Evolutionary conservation across 306 rosid genomes (phyloP), one percentile per base, ranked within the genome.

Genomic region (Delonix regia): DNA sequence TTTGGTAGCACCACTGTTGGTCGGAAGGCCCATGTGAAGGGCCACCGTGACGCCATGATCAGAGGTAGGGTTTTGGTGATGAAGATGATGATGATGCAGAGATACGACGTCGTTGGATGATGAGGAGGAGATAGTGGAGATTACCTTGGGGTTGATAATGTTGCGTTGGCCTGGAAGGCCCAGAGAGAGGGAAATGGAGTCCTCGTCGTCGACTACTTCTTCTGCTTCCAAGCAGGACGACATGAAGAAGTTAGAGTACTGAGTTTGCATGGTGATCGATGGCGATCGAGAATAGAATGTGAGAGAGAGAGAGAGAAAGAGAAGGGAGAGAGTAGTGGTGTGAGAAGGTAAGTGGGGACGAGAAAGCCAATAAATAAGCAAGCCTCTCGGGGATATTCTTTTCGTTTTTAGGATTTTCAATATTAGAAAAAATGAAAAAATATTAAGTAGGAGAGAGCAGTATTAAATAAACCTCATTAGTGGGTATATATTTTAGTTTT

Each of bases 111-210:
- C 45, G 7, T 34, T 34, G 25, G 64, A 22, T 12, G 18, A 25
- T 11, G 64, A 12, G 5, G 64, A 12, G 5, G 36, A 24, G 1
- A 16, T 10, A 1, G 66, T 28, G 41, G 52, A 79, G 82, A 53
- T 62, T 10, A 28, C 1, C 4, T 60, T 34, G 69, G 69, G 38
- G n/a, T 16, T 6, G 7, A 0, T 4, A 7, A 1, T 18, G 21
- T 16, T 16, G 38, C 9, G 89, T 82, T 89, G 92, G 60, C 93
- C 97, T 2, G 98, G 97, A 76, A 76, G 98, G 10, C 85, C 88
- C 18, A 94, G 97, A 27, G 99, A 89, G 21, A 94, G 97, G 28
- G 84, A 88, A 66, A 89, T 83, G 85, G 95, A 94, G 53, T 88
- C 87, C 55, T 91, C 97, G 25, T 87, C 89, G 22, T 83, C 81